Base-by-base conservation (phyloP, 2,329 filamentous ascomycete genomes). In the Clonostachys rosea region DNA sequence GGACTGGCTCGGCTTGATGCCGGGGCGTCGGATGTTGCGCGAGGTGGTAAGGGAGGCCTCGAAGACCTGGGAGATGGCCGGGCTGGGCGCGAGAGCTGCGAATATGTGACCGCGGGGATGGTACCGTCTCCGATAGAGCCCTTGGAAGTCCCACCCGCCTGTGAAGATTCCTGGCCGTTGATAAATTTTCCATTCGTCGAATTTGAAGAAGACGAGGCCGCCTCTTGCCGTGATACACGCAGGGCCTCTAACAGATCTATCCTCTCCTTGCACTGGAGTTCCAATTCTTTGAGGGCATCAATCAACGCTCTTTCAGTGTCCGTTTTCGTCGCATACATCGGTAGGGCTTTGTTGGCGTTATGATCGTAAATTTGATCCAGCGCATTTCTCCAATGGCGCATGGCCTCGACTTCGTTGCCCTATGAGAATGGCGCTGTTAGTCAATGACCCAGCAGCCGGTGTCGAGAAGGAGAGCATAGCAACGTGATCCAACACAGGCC, bases 201-300 rank as follows among this genome's bases (percentile, higher is more conserved):
- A 10, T 30, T 30, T 30, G 24, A 30, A 30, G 3, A 30, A 30
- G 24, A 30, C 49, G 40, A 34, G 10, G 48, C 42, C 39, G 57
- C 51, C 52, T 61, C 76, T 50, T 74, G 64, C 48, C 81, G 71
- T n/a, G 81, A 84, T 53, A 87, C 74, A 50, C 84, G 81, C 48
- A 97, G 71, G 7, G 91, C 87, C 61, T 94, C 87, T 7, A 97
- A 76, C 34, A 97, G 74, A 62, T 96, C 90, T 44, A 96, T 89
- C 43, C 91, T 81, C 67, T 97, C 92, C 65, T 94, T 92, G 67
- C 91, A 96, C 67, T 96, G 92, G 52, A 91, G 64, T 62, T 97
- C 91, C 60, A 97, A 79, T 58, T 91, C 79, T 49, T 83, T 81
- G 50, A 97, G 69, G 43, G 91, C 95, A 47, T 94, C 87, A 47